phyloP scores from a whole-genome alignment of 257 asterid genomes.

The Solanum raphanifolium region DNA sequence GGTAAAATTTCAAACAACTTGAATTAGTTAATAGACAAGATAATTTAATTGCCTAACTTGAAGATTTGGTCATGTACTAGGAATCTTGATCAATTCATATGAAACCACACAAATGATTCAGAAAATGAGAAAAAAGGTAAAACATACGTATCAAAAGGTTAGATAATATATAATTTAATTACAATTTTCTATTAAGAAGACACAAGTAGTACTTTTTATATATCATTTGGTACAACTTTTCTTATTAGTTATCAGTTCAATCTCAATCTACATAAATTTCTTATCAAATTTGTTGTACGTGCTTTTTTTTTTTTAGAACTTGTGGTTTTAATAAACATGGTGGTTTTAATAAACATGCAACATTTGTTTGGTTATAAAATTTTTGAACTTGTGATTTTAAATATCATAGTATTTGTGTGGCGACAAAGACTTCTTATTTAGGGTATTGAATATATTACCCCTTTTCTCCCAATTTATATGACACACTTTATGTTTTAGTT shows the following conservation, averaged over 20 bases:
- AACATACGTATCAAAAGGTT: background rate
- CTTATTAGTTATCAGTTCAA: background rate
- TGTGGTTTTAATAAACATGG: background rate
- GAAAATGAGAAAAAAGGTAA: background rate
- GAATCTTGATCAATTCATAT: background rate
- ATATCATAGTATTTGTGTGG: background rate
- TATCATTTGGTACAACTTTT: background rate
- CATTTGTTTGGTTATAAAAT: background rate
- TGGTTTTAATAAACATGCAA: background rate
- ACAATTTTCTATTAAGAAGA: background rate
- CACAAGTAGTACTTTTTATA: background rate
- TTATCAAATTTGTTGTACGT: background rate
- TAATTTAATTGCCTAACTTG: background rate
- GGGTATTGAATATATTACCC: no score
- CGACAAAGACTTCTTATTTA: no score
- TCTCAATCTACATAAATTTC: background rate
- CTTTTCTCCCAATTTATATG: no score
- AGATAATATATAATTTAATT: background rate
- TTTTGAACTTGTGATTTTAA: background rate
- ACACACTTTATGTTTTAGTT: no score
- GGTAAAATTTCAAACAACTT: background rate
- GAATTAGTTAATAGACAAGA: background rate
- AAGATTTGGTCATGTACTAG: background rate
- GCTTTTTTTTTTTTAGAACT: background rate
- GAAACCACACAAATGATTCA: background rate